phyloP scores from a whole-genome alignment of 257 asterid species.

The Solanum acaule region DNA sequence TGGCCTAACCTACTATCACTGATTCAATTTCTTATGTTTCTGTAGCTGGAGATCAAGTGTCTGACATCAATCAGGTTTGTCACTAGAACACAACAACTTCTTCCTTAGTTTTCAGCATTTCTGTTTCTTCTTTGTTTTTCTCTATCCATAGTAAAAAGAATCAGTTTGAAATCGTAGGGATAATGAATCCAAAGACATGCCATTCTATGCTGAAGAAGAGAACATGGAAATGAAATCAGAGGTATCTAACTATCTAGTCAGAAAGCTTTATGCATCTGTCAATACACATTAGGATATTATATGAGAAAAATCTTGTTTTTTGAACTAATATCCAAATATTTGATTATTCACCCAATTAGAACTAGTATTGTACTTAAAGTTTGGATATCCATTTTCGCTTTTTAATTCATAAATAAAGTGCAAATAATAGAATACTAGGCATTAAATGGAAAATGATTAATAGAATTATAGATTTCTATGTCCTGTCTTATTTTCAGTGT shows the following conservation, averaged over 20 bases:
- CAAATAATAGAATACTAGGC: not conserved
- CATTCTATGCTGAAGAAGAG: slow-evolving; percentile 11
- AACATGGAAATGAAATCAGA: slow-evolving; percentile 14
- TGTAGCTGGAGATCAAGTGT: slow-evolving; percentile 41
- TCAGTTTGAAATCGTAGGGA: slow-evolving; percentile 11
- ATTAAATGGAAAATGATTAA: not conserved
- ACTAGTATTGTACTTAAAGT: not conserved
- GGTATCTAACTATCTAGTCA: slow-evolving; percentile 5
- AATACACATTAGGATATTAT: not conserved
- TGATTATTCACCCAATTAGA: not conserved
- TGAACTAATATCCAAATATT: not conserved
- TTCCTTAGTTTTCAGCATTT: not conserved
- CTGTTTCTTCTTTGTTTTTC: not conserved
- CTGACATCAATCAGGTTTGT: slow-evolving; percentile 37
- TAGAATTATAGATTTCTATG: not conserved
- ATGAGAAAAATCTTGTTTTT: not conserved
- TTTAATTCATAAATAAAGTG: not conserved
- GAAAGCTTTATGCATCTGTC: slow-evolving; percentile 12
- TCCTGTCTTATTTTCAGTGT: not conserved
- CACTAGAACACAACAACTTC: not conserved
- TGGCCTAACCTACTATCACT: not conserved
- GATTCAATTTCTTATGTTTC: slow-evolving; percentile 1
- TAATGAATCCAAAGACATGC: slow-evolving; percentile 18
- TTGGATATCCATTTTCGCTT: not conserved
- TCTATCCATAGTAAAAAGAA: not conserved